Base-by-base conservation (phyloP, 1,284 basidiomycete species). In the Veloboletus limbatus region DNA sequence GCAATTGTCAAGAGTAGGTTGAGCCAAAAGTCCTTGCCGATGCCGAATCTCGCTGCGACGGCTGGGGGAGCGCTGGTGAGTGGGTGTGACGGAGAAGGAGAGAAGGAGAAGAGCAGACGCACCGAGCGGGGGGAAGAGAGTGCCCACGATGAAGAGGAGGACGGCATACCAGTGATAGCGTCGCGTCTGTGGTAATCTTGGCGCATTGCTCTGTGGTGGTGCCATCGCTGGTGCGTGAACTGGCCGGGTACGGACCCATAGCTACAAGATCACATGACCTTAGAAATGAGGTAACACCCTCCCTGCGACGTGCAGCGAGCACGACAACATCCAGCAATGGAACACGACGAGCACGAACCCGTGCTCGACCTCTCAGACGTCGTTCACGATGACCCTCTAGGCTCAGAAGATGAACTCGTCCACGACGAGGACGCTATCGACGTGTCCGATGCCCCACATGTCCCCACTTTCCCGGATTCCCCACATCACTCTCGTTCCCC, bases 31-130 rank as follows among this genome's bases (percentile, higher is more conserved):
- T 97, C 96, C 34, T 69, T 71, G 5, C 92, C 94, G 57, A 98
- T 82, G 22, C 96, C 96, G 69, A 99, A 99, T 47, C 96, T 81
- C 22, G 92, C 87, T 25, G 92, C 90, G 32, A 99, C 93, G 52
- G 96, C 96, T 94, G 60, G 44, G 27, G 17, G 36, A 24, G 41
- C 40, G 46, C 25, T 45, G 45, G 35, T 47, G 47, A 28, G 47
- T 21, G n/a, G 38, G 28, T 35, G 32, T 21, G 26, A 32, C 7
- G 38, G 8, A 5, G 10, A 2, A 11, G 14, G 30, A 25, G 13
- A 42, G 18, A 73, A n/a, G n/a, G n/a, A 5, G 10, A 2, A 11
- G 14, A 31, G 26, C 13, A 42, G 18, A 73, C 78, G 50, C 40
- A 95, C 93, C 92, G 36, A 96, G 74, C 14, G 92, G 92, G 8